Conservation (phyloP, 805 yeast genomes). For the Lipomyces spencermartinsiae region DNA sequence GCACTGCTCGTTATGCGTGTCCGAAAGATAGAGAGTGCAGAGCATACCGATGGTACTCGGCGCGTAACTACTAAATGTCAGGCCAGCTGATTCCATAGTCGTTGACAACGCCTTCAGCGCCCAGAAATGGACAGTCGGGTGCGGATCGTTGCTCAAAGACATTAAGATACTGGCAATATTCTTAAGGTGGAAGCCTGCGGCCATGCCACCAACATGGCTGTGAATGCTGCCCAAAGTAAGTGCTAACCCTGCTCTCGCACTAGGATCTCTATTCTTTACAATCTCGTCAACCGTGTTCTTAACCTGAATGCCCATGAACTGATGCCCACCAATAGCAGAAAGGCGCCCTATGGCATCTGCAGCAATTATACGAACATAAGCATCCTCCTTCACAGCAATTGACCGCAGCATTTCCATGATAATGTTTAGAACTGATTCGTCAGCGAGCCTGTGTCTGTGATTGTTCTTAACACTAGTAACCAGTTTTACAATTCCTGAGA, state of each 20-base stretch:
- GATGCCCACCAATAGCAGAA: constrained; percentile 43
- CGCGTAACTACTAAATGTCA: constrained; percentile 54
- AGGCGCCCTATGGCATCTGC: constrained; percentile 66
- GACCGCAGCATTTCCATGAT: constrained; percentile 56
- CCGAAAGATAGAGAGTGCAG: constrained; percentile 52
- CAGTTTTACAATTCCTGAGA: constrained; percentile 58
- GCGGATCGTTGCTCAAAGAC: constrained; percentile 76
- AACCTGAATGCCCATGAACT: constrained; percentile 42
- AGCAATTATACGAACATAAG: constrained; percentile 54
- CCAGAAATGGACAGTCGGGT: constrained; percentile 81
- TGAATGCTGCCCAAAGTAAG: constrained; percentile 57
- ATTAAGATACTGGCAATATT: constrained; percentile 61
- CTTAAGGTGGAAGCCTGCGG: constrained; percentile 50
- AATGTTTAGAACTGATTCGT: constrained; percentile 50
- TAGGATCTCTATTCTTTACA: constrained; percentile 69
- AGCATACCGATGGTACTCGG: constrained; percentile 53
- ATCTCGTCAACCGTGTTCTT: constrained; percentile 67
- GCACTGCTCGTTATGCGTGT: constrained; percentile 58
- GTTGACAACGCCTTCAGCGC: constrained; percentile 65
- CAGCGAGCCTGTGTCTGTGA: constrained; percentile 7
- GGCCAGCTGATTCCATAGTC: constrained; percentile 61
- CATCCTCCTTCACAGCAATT: constrained; percentile 44
- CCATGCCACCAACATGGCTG: constrained; percentile 49
- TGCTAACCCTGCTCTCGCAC: constrained; percentile 64
- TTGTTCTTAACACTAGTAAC: constrained; percentile 23